Evolutionary conservation across 768 basidiomycete species (phyloP), one percentile per base, ranked within the genome.

Genomic region (Amanita rimosa): DNA sequence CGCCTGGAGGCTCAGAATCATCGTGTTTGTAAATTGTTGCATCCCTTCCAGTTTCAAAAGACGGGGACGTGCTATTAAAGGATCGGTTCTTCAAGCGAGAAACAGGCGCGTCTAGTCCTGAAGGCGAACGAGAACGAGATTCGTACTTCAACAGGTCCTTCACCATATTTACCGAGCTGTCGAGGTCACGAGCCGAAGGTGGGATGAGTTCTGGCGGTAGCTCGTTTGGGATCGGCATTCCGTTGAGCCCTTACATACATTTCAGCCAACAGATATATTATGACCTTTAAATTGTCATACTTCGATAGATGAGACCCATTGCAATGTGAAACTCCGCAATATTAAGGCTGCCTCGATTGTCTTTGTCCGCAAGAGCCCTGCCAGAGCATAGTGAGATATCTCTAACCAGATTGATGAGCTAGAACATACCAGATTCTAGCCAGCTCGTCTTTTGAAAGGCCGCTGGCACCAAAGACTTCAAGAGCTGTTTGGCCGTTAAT

Each of bases 271-370:
- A 3, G 6, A 24, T 11, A 34, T 9, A 14, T n/a, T 34, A 41
- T 24, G 10, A 41, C 3, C 19, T 14, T 47, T 49, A 17, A 21
- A 22, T 40, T 22, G 78, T 31, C 88, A 57, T 68, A 97, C 95
- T 76, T 60, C 96, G 83, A 67, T 93, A 97, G 59, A 99, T 98
- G 48, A 98, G 71, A 46, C 89, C 92, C 95, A 99, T 99, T 0
- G 96, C 96, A 51, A 97, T 88, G 61, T 98, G 92, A 62, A 99
- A 99, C 62, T 98, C 96, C 11, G 89, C 85, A 22, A 95, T 70
- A 56, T 96, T 97, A 42, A 98, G 78, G 64, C 93, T 96, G 19
- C 96, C 96, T 19, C 92, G 83, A 65, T 98, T 91, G 52, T 94
- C 86, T 34, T 79, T 75, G 64, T 99, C 96, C 16, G 94, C 90